These are phyloP conservation scores for Hyaloperonospora brassicae DNA, from an alignment of 352 stramenopile genomes.

Conservation along the genomic window DNA sequence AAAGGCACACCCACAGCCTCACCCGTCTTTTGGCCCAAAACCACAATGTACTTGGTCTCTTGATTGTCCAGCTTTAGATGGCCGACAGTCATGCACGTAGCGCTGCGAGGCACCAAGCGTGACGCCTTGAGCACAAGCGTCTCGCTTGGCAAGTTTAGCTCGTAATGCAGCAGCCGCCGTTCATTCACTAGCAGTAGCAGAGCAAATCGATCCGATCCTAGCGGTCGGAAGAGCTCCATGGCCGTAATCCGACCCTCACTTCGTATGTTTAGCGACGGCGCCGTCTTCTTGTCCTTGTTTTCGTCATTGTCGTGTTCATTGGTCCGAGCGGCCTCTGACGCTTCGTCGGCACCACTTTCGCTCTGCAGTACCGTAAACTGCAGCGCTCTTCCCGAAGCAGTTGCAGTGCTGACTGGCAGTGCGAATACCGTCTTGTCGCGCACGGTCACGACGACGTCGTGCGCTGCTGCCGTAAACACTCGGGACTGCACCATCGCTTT, in stretches of 20 bases:
- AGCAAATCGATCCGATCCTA: slow-evolving; percentile 17
- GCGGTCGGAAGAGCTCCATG: slow-evolving; percentile 30
- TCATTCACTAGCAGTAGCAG: slow-evolving; percentile 62
- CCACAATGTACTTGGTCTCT: slow-evolving; percentile 46
- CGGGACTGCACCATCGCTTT: slow-evolving; percentile 37
- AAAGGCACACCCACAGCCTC: slow-evolving; percentile 75
- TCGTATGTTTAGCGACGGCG: slow-evolving; percentile 14
- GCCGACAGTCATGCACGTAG: slow-evolving; percentile 53
- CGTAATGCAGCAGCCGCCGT: slow-evolving; percentile 68
- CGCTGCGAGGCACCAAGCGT: slow-evolving; percentile 52
- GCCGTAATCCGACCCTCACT: slow-evolving; percentile 43
- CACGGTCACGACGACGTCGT: slow-evolving; percentile 37
- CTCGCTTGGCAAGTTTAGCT: slow-evolving; percentile 36
- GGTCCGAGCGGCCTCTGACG: background rate
- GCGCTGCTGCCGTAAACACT: slow-evolving; percentile 38
- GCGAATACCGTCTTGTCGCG: slow-evolving; percentile 58
- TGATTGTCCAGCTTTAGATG: slow-evolving; percentile 19
- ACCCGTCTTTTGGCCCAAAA: slow-evolving; percentile 77
- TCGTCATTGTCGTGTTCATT: slow-evolving; percentile 22
- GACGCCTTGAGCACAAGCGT: slow-evolving; percentile 36
- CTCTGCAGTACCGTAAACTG: slow-evolving; percentile 43
- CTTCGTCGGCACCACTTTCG: slow-evolving; percentile 14
- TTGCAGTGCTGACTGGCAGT: slow-evolving; percentile 18
- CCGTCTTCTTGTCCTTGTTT: slow-evolving; percentile 24
- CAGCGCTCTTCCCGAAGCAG: slow-evolving; percentile 18